These are phyloP conservation scores for Coemansia sp. DNA, from an alignment of 192 early-diverging fungal species.

Conservation along the genomic window DNA sequence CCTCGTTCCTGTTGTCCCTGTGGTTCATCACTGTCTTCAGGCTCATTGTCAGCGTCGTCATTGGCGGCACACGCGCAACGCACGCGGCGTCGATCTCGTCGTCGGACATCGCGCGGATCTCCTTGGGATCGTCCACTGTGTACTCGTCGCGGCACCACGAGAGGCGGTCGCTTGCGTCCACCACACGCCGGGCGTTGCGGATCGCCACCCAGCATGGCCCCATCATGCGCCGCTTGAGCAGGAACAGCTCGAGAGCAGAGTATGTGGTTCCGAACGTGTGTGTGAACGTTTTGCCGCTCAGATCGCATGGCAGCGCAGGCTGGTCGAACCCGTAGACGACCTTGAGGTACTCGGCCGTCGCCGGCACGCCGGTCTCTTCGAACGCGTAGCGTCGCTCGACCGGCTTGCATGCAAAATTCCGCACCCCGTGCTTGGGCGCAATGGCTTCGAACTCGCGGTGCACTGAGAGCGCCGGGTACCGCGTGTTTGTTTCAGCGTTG, in stretches of 20 bases:
- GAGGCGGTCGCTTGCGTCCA: conserved; percentile 50
- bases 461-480: conserved; percentile 59
- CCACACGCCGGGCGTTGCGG: conserved; percentile 46
- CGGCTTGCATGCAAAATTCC: conserved; percentile 60
- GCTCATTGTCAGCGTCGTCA: conserved; percentile 86
- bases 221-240: conserved; percentile 94
- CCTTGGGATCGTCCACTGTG: conserved; percentile 70
- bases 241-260: conserved; percentile 85
- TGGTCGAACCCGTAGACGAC: conserved; percentile 76
- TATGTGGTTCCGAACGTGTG: conserved; percentile 89
- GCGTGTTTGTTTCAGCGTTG: conserved; percentile 50
- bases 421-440: conserved; percentile 60
- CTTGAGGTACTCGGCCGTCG: conserved; percentile 83
- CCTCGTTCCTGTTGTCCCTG: conserved; percentile 85
- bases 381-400: conserved; percentile 91
- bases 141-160: conserved; percentile 92
- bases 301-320: conserved; percentile 58
- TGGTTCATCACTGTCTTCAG: conserved; percentile 83
- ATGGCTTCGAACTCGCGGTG: conserved; percentile 74
- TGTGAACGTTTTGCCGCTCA: conserved; percentile 72
- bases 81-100: conserved; percentile 41
- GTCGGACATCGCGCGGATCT: conserved; percentile 62
- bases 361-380: conserved; percentile 79
- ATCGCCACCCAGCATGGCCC: conserved; percentile 94
- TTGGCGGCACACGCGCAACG: conserved; percentile 65